A percentile compares a stretch with the other conserved stretches of the same genome.
Evolutionary conservation across 176 grass and related monocot genomes (phyloP).

Genomic region (Oryza meyeriana): DNA sequence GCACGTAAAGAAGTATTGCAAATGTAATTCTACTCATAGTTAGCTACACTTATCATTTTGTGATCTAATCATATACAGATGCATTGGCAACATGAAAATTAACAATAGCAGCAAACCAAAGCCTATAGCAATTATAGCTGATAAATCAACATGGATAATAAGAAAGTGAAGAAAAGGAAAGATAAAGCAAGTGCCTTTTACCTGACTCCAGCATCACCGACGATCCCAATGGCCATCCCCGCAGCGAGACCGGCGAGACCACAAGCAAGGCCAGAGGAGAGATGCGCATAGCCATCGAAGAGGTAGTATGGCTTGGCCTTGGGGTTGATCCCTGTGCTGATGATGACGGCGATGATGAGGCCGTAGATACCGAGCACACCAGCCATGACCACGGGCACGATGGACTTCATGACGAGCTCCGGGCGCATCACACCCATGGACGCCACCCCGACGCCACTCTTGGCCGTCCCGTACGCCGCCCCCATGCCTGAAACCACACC

Average conservation of each 20-base stretch:
- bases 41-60: not conserved
- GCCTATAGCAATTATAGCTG: not conserved
- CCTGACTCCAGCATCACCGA: constrained; percentile 70
- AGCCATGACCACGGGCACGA: constrained; percentile 75
- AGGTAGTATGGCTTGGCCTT: constrained; percentile 76
- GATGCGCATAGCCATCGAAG: constrained; percentile 66
- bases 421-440: constrained; percentile 76
- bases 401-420: constrained; percentile 76
- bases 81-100: not conserved
- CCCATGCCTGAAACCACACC: constrained; percentile 47
- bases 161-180: not conserved
- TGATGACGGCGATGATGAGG: constrained; percentile 70
- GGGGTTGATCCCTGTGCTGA: constrained; percentile 73
- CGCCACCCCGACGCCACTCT: constrained; percentile 66
- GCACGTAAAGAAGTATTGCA: not conserved
- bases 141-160: not conserved
- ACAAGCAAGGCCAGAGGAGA: constrained; percentile 61
- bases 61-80: not conserved
- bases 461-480: constrained; percentile 65
- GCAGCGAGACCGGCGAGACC: constrained; percentile 61
- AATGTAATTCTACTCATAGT: not conserved
- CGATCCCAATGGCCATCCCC: constrained; percentile 71
- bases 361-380: constrained; percentile 75
- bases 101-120: not conserved
- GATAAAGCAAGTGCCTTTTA: constrained; percentile 8